Base-by-base conservation (phyloP, 768 basidiomycete species). In the Mycena rosella region DNA sequence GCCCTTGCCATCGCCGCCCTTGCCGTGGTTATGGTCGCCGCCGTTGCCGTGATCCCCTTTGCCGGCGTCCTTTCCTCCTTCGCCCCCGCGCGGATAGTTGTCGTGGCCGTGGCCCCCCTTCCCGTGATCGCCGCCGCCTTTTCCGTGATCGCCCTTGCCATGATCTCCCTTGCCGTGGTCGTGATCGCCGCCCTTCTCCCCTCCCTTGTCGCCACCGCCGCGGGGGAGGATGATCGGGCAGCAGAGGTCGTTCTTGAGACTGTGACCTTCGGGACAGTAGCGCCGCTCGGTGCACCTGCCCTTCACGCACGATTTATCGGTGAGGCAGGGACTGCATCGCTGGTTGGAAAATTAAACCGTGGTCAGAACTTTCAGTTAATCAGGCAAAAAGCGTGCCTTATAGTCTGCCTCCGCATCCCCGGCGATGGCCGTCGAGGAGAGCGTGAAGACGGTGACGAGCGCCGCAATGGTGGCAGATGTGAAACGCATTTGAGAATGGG, bases 391-490 rank as follows among this genome's bases (percentile, higher is more conserved):
- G 20, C 7, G 34, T n/a, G 7, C 54, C 26, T 30, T 48, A 32
- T 2, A 2, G 47, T 56, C 26, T 14, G 30, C n/a, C 24, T 45
- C 30, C 26, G 11, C 42, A 24, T 26, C 52, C 9, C 52, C 44
- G 53, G 29, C 63, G 26, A 63, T 7, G 24, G 47, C 44, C 18
- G 24, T n/a, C 26, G 63, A 48, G 14, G 45, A 34, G 26, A 57
- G 11, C 29, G 51, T 32, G 44, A 55, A 63, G 61, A 63, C 5
- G 30, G 53, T 32, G 30, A 38, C 53, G 52, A 63, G 53, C 8
- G 42, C 61, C 34, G 53, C 61, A 20, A 47, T 7, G 29, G 57
- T 47, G 17, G 57, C 9, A 32, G 44, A 9, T 18, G 57, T 20
- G 57, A 58, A 47, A 34, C 57, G 57, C 57, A 58, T 58, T 45